Base-by-base conservation (phyloP, 2,329 filamentous ascomycete species). In the Lachnellula suecica region DNA sequence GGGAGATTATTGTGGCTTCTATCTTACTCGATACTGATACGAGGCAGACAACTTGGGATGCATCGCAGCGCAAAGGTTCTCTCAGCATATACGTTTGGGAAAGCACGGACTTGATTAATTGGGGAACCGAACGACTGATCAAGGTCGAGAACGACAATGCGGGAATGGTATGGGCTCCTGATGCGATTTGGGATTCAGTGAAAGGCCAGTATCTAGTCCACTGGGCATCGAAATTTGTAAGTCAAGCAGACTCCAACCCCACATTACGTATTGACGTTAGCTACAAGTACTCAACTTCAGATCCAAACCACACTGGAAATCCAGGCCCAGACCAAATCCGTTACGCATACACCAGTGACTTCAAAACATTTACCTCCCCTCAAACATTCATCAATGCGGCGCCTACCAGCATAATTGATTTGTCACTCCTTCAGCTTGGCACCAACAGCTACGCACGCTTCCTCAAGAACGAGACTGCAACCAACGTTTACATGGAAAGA, bases 151-250 rank as follows among this genome's bases (percentile, higher is more conserved):
- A 79, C 51, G 64, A 65, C n/a, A 75, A 71, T 3, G 79, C 78
- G 0, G 79, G 79, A 3, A 82, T 82, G 79, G 77, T 81, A 0
- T 83, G 79, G 79, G 79, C 79, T 0, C 80, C 79, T 0, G 75
- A 78, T 46, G 79, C 79, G 0, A 74, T 82, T 47, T 82, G 74
- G 73, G 78, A 82, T 56, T 66, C 70, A 0, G 64, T 67, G 1
- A 73, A 74, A 59, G 64, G 60, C 2, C 71, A 75, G 65, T 77
- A 77, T 44, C 59, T 77, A 25, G 74, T 76, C 4, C 69, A 75
- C 54, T 77, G 74, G 74, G 72, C 74, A 10, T 76, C 74, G 4
- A 76, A 74, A 54, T 76, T 77, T 52, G 72, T 74, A 56, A 57
- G 71, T 61, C 31, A n/a, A 8, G 44, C 11, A 45, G 9, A 15